Percentiles rank a stretch among this genome's conserved stretches.
Evolutionary conservation across 768 basidiomycete genomes (phyloP).

Genomic region (Naganishia randhawae): DNA sequence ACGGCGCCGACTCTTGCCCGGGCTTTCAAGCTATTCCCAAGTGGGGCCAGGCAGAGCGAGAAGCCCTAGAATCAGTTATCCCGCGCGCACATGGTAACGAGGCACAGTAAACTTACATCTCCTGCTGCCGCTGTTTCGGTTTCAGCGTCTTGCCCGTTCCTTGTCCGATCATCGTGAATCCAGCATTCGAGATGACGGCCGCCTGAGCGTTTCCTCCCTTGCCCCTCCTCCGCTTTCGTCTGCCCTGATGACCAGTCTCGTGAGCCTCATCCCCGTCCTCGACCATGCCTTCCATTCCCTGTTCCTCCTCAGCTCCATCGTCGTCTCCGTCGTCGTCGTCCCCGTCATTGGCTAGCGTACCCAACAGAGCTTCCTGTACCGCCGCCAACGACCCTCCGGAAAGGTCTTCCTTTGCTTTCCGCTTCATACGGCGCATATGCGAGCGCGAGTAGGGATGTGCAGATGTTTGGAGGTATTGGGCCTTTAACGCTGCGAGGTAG

Average conservation of each 20-base stretch:
- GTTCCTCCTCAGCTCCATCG: neutral
- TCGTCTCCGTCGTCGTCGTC: slow-evolving; percentile 21
- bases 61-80: neutral
- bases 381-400: slow-evolving; percentile 36
- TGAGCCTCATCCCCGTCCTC: slow-evolving; percentile 24
- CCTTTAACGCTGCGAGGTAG: neutral
- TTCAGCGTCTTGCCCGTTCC: slow-evolving; percentile 45
- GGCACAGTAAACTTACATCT: slow-evolving; percentile 40
- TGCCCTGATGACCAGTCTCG: slow-evolving; percentile 19
- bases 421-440: slow-evolving; percentile 38
- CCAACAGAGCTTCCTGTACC: slow-evolving; percentile 31
- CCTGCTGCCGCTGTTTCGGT: slow-evolving; percentile 42
- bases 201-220: slow-evolving; percentile 7
- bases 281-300: slow-evolving; percentile 19
- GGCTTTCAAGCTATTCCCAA: slow-evolving; percentile 4
- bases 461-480: slow-evolving; percentile 10
- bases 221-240: slow-evolving; percentile 21
- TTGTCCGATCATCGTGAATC: slow-evolving; percentile 37
- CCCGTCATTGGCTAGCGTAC: slow-evolving; percentile 26
- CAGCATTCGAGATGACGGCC: neutral
- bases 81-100: neutral
- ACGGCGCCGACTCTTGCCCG: slow-evolving; percentile 33
- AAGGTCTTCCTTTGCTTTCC: slow-evolving; percentile 39
- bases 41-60: neutral
- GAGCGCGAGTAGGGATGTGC: slow-evolving; percentile 7